Percentiles rank a stretch among this genome's conserved stretches.
Evolutionary conservation across 2,329 filamentous ascomycete species (phyloP).

Genomic region (Hirsutella thompsonii): DNA sequence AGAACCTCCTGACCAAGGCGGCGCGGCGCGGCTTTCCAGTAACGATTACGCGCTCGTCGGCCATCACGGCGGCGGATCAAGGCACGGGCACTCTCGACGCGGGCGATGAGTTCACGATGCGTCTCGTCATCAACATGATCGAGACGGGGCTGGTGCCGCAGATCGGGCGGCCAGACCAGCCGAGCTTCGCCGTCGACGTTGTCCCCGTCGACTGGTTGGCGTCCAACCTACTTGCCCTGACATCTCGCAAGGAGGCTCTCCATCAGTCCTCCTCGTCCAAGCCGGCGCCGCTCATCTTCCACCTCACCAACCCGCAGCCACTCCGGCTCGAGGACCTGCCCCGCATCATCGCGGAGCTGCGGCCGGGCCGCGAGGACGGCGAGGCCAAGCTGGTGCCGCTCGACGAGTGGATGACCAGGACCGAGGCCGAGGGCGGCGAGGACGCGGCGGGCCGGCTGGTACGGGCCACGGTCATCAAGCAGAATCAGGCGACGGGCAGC

Average conservation of each 20-base stretch:
- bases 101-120: slow-evolving; percentile 12
- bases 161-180: slow-evolving; percentile 8
- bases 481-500: slow-evolving; percentile 10
- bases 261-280: neutral
- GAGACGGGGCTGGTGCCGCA: slow-evolving; percentile 11
- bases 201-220: slow-evolving; percentile 12
- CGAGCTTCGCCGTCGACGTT: slow-evolving; percentile 11
- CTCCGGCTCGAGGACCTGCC: slow-evolving; percentile 10
- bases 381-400: slow-evolving; percentile 6
- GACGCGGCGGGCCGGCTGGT: slow-evolving; percentile 8
- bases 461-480: slow-evolving; percentile 9
- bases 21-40: slow-evolving; percentile 12
- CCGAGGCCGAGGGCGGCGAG: slow-evolving; percentile 5
- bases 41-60: slow-evolving; percentile 10
- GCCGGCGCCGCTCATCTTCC: slow-evolving; percentile 8
- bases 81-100: slow-evolving; percentile 6
- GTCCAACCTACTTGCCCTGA: slow-evolving; percentile 8
- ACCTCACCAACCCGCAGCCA: slow-evolving; percentile 11
- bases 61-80: slow-evolving; percentile 7
- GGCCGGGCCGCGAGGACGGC: slow-evolving; percentile 5
- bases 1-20: slow-evolving; percentile 12
- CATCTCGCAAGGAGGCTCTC: slow-evolving; percentile 6
- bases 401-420: slow-evolving; percentile 7
- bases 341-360: slow-evolving; percentile 8
- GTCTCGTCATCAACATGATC: slow-evolving; percentile 11